Evolutionary conservation across 2,329 filamentous ascomycete species (phyloP).

Genomic region (Huntiella decipiens): DNA sequence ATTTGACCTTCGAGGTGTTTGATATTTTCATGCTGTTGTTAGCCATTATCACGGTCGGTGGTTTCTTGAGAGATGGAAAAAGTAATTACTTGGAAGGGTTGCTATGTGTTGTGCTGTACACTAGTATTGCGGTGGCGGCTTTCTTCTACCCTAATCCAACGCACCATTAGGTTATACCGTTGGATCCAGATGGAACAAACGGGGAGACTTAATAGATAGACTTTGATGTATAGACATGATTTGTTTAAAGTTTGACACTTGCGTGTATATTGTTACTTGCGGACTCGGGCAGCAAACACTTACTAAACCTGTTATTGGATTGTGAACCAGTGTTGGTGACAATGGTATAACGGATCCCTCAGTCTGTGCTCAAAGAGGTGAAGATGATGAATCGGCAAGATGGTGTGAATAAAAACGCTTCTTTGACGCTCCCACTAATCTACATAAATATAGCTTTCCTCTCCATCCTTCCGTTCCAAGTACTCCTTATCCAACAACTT

Average conservation of each 20-base stretch:
- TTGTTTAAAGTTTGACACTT: neutral
- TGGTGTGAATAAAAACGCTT: too few species aligned
- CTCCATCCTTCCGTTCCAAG: conserved; percentile 61
- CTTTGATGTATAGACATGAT: neutral
- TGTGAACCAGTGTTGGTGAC: too few species aligned
- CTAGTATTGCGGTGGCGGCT: conserved; percentile 39
- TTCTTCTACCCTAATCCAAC: conserved; percentile 32
- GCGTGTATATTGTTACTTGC: too few species aligned
- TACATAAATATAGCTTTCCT: conserved; percentile 56
- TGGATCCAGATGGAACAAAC: too few species aligned
- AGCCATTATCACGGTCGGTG: conserved; percentile 69
- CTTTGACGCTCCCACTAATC: conserved; percentile 24
- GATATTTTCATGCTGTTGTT: conserved; percentile 67
- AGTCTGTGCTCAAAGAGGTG: too few species aligned
- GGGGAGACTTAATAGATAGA: neutral
- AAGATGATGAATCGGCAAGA: too few species aligned
- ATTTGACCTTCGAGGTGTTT: conserved; percentile 73
- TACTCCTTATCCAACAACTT: conserved; percentile 92
- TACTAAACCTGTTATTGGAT: too few species aligned
- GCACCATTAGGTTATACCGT: too few species aligned
- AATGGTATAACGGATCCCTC: too few species aligned
- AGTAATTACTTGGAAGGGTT: conserved; percentile 79
- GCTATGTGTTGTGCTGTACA: conserved; percentile 52
- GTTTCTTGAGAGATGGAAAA: conserved; percentile 74
- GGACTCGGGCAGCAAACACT: too few species aligned